These are phyloP conservation scores for Bacterosira constricta DNA, from an alignment of 108 stramenopile species.

Conservation along the genomic window DNA sequence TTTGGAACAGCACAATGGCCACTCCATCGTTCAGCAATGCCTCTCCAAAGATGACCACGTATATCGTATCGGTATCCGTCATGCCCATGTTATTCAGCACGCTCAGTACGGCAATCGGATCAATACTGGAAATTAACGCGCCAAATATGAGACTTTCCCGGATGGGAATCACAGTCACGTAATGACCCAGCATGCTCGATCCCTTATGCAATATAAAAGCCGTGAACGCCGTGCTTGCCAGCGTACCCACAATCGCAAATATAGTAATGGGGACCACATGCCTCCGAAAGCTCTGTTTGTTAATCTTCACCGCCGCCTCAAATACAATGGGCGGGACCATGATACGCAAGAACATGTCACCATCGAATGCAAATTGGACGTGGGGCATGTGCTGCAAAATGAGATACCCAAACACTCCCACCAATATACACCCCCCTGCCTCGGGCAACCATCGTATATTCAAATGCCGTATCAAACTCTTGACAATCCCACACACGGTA, in stretches of 20 bases:
- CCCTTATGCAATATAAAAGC: slow-evolving; percentile 74
- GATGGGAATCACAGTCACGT: slow-evolving; percentile 64
- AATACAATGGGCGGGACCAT: slow-evolving; percentile 93
- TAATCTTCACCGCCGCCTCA: slow-evolving; percentile 86
- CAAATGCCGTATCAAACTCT: slow-evolving; percentile 86
- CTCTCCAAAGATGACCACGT: slow-evolving; percentile 94
- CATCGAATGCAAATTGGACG: slow-evolving; percentile 83
- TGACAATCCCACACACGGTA: slow-evolving; percentile 85
- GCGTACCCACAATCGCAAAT: slow-evolving; percentile 81
- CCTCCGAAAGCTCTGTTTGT: slow-evolving; percentile 76
- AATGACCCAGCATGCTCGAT: slow-evolving; percentile 40
- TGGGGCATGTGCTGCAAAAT: slow-evolving; percentile 72
- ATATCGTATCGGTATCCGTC: slow-evolving; percentile 77
- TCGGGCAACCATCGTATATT: slow-evolving; percentile 88
- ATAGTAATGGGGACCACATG: slow-evolving; percentile 80
- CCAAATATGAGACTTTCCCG: slow-evolving; percentile 87
- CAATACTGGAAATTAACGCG: slow-evolving; percentile 87
- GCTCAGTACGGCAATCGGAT: slow-evolving; percentile 86
- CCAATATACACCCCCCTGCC: slow-evolving; percentile 88
- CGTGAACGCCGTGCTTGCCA: slow-evolving; percentile 76
- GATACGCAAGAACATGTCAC: slow-evolving; percentile 84
- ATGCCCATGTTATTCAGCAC: slow-evolving; percentile 79
- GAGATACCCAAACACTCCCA: slow-evolving; percentile 78
- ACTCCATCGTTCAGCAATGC: slow-evolving; percentile 95
- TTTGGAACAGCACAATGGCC: slow-evolving; percentile 85